Conservation (phyloP, 176 grass and related monocot species). For the Oryza punctata region DNA sequence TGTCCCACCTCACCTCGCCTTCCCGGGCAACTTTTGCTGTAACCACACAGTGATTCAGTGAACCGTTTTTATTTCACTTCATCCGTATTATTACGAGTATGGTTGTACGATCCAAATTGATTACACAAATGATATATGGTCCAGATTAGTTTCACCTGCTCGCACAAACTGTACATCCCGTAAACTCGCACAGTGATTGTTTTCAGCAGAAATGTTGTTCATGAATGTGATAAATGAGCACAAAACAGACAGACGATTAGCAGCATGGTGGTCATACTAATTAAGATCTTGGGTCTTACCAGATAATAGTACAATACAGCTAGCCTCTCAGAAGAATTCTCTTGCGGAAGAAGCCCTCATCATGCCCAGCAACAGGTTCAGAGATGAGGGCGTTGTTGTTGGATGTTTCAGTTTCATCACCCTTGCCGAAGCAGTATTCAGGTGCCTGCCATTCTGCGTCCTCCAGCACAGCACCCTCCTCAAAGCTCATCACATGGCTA, state of each 20-base stretch:
- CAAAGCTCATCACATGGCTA: conserved; percentile 46
- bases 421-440: conserved; percentile 43
- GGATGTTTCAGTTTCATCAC: neutral
- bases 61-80: neutral
- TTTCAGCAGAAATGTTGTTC: neutral
- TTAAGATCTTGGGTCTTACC: neutral
- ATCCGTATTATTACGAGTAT: neutral
- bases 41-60: neutral
- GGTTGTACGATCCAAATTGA: neutral
- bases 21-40: neutral
- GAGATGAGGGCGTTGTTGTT: neutral
- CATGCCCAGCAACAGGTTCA: neutral
- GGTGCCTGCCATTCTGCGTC: conserved; percentile 44
- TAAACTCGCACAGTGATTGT: neutral
- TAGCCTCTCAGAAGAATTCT: conserved; percentile 1
- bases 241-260: neutral
- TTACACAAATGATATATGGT: neutral
- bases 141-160: neutral
- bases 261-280: neutral
- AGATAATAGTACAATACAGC: neutral
- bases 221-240: neutral
- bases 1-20: neutral
- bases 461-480: conserved; percentile 37
- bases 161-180: neutral
- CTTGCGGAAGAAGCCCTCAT: neutral